Base-by-base conservation (phyloP, 352 stramenopile species). In the Phytophthora sojae region DNA sequence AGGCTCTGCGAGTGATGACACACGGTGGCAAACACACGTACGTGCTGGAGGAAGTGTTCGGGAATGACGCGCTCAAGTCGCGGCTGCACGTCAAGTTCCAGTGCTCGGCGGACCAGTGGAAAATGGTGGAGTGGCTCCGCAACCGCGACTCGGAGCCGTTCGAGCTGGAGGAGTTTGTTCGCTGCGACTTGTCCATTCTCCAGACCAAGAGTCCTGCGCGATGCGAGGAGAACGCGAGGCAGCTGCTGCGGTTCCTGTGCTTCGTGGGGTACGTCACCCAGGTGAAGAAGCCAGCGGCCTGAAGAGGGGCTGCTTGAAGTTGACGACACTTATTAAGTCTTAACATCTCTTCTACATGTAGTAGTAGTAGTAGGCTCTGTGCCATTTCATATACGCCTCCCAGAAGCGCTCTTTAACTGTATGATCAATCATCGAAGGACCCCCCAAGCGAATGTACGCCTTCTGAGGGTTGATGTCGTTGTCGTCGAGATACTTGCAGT, bases 71-170 rank as follows among this genome's bases (percentile, higher is more conserved):
- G 15, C 70, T 72, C 17, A 50, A 53, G 6, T 76, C 80, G 17
- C 69, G 78, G 7, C 9, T 90, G 30, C 76, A 82, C 44, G 75
- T 87, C 11, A 77, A 79, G 57, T 92, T 91, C 32, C 73, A 73
- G 15, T 93, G 83, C 61, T 83, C 75, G 26, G 19, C 54, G 26
- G 59, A 81, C 14, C 83, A 93, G 51, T 63, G 74, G 0, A 77
- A 45, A 17, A 32, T 92, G 59, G 35, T 93, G 7, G 81, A 93
- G 37, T 93, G 83, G 83, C 59, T 92, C 1, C 83, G 82, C 15
- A 25, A 21, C 6, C 57, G 61, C 39, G 67, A 54, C 29, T 37
- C 7, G 0, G 60, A 79, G 12, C 26, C 54, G 0, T 81, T 89
- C 57, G 57, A 73, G n/a, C 5, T 72, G 19, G 62, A 70, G 3